phyloP scores from a whole-genome alignment of 1,284 basidiomycete species.

The Neotropicomus parvogracilis region DNA sequence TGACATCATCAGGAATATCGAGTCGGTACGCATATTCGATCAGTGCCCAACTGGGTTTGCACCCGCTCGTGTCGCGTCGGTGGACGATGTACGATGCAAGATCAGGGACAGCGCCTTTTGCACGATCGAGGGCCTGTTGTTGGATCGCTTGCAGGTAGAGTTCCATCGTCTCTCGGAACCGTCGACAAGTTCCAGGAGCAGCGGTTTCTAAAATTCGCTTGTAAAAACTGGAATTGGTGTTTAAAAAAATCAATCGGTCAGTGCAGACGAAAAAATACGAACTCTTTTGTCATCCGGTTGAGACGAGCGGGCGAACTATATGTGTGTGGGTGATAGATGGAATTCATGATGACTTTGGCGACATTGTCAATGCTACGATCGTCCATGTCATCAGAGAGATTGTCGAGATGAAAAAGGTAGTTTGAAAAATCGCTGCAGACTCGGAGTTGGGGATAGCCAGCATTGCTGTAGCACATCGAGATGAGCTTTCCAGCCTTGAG shows the following conservation, averaged over 20 bases:
- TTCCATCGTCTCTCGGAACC: constrained; percentile 57
- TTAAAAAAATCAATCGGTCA: background rate
- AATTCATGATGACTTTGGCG: constrained; percentile 52
- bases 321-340: constrained; percentile 47
- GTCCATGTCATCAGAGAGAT: constrained; percentile 62
- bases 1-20: too few species aligned
- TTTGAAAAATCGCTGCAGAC: constrained; percentile 58
- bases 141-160: constrained; percentile 59
- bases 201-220: constrained; percentile 49
- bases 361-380: constrained; percentile 44
- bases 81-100: constrained; percentile 59
- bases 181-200: constrained; percentile 47
- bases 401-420: constrained; percentile 59
- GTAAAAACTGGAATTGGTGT: constrained; percentile 39
- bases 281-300: constrained; percentile 56
- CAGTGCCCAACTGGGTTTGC: constrained; percentile 38
- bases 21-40: constrained; percentile 53
- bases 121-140: constrained; percentile 54
- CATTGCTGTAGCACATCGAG: constrained; percentile 56
- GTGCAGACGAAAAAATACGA: constrained; percentile 7
- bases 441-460: constrained; percentile 50
- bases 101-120: constrained; percentile 48
- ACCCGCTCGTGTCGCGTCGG: constrained; percentile 53
- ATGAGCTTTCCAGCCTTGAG: constrained; percentile 59
- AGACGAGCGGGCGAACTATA: constrained; percentile 37